Base-by-base conservation (phyloP, 345 rosid genomes). In the Arabidopsis arenosa region DNA sequence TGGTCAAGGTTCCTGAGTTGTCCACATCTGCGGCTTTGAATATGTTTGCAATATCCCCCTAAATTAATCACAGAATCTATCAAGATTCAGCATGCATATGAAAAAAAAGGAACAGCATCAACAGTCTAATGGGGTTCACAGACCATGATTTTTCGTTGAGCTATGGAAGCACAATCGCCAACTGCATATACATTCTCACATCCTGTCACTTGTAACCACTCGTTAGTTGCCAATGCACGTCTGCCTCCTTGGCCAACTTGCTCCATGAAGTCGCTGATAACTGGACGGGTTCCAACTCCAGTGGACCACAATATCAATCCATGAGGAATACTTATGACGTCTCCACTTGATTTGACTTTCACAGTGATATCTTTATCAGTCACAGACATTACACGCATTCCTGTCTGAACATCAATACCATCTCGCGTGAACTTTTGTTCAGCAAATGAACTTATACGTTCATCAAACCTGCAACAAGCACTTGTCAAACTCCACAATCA, bases 231-330 rank as follows among this genome's bases (percentile, higher is more conserved):
- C 51, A 96, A 83, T 36, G 78, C 84, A 37, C 93, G 92, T 57
- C 96, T 85, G 30, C 89, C 85, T 21, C 80, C 85, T 96, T 96
- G 99, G 30, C 88, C 97, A 75, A 96, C 81, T 84, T 93, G 90
- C 78, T 85, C 87, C 99, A 93, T 96, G 74, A 93, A 83, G 85
- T 96, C 88, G 64, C 59, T 83, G 62, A 93, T 84, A 17, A 88
- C 80, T 17, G 98, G 98, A 32, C 91, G 96, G 72, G 97, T 85
- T 68, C 86, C 87, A 67, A 92, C 75, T 32, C 99, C 98, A 54
- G 99, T 86, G 45, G 99, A 96, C 99, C 98, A 93, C 61, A 96
- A 74, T 75, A 96, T 84, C 84, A 96, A 74, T 39, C 99, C 99
- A 81, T 91, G 91, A 26, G 97, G 93, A 66, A 93, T 9, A 30